Conservation (phyloP, 202 grass and related monocot species). For the Hordeum pubiflorum region DNA sequence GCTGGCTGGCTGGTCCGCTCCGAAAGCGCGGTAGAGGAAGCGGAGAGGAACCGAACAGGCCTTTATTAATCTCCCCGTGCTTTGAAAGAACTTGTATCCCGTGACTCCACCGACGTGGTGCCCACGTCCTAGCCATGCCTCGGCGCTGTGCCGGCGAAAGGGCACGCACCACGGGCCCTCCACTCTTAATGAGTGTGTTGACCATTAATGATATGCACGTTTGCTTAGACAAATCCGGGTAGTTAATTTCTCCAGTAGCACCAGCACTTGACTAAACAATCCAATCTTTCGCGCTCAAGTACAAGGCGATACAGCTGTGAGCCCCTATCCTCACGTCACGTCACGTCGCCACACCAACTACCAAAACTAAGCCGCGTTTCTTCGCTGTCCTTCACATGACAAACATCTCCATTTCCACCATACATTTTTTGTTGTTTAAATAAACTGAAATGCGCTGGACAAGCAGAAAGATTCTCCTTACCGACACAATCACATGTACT, state of each 20-base stretch:
- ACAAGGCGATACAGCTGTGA: constrained; percentile 13
- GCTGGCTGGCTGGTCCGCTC: too few species aligned
- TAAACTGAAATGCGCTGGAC: background rate
- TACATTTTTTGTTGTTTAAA: background rate
- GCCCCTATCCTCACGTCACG: constrained; percentile 9
- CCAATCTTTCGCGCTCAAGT: background rate
- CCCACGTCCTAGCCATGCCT: background rate
- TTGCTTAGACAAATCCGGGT: background rate
- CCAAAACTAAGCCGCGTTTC: background rate
- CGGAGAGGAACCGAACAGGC: too few species aligned
- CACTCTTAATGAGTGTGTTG: background rate
- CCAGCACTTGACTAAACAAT: background rate
- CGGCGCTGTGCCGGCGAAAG: background rate
- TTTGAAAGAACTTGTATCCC: too few species aligned
- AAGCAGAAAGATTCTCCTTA: background rate
- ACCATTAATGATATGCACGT: background rate
- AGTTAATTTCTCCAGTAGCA: background rate
- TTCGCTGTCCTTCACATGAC: constrained; percentile 12
- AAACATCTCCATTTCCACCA: background rate
- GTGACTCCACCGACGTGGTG: background rate
- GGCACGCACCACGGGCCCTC: background rate
- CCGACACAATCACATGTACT: background rate
- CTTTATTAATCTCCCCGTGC: too few species aligned
- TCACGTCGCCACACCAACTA: background rate
- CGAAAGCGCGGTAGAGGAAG: too few species aligned